These are phyloP conservation scores for Coniochaeta ligniaria DNA, from an alignment of 2,329 filamentous ascomycete genomes.

Conservation along the genomic window DNA sequence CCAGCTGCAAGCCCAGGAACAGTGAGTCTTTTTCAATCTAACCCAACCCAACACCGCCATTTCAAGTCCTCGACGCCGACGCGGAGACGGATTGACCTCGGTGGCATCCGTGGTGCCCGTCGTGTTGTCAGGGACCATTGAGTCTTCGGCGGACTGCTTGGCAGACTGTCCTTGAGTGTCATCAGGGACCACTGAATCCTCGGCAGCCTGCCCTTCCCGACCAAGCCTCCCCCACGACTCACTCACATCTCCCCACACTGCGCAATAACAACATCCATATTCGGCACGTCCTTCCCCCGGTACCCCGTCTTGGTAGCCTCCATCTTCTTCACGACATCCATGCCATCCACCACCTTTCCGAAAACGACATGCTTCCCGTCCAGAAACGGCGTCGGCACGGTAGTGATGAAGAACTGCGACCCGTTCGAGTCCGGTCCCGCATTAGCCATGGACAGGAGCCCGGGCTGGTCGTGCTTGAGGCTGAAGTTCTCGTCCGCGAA, in stretches of 20 bases:
- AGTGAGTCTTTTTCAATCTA: too few species aligned
- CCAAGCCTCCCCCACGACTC: neutral
- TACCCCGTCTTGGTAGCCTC: constrained; percentile 80
- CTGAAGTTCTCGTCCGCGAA: constrained; percentile 90
- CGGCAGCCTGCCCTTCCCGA: neutral
- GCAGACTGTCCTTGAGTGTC: too few species aligned
- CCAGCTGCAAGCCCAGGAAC: too few species aligned
- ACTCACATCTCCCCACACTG: constrained; percentile 92
- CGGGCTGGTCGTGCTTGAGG: constrained; percentile 69
- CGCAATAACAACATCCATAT: constrained; percentile 73
- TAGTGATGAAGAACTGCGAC: constrained; percentile 96
- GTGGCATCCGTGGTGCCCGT: neutral
- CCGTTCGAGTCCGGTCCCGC: constrained; percentile 90
- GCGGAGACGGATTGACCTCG: neutral
- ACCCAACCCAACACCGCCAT: too few species aligned
- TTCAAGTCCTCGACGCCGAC: too few species aligned
- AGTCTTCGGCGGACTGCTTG: neutral
- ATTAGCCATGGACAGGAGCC: constrained; percentile 91
- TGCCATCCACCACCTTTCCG: constrained; percentile 79
- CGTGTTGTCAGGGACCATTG: neutral
- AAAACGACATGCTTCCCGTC: constrained; percentile 95
- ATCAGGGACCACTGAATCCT: too few species aligned
- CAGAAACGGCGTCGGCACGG: constrained; percentile 76
- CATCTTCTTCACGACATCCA: constrained; percentile 88
- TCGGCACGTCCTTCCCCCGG: constrained; percentile 69